Evolutionary conservation across 768 basidiomycete genomes (phyloP), one percentile per base, ranked within the genome.

Genomic region (Suillus tomentosus): DNA sequence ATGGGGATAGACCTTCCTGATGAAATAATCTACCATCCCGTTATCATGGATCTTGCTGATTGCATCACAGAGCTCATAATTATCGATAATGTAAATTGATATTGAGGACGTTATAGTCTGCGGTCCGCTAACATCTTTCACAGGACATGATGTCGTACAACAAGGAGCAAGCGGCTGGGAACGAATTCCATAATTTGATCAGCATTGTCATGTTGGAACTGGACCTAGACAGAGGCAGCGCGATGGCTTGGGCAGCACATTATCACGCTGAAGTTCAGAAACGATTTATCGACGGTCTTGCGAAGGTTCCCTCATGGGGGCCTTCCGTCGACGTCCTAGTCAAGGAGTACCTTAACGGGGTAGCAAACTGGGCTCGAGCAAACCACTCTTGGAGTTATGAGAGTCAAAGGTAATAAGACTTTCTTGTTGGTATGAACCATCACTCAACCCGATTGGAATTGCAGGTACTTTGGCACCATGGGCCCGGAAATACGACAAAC

Each of bases 131-230:
- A 19, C 40, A 15, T 19, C 14, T 11, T 45, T 24, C 17, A 31
- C 56, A 77, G 79, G 79, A 81, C 55, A 62, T 80, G n/a, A 71
- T 64, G 42, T 79, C 79, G 1, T 79, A 75, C 65, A 78, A 74
- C 62, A 66, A 69, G 22, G 79, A 80, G 63, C 74, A 77, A 62
- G 74, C 74, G 10, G 61, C 66, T 1, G 77, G 77, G 10, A 69
- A 76, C 43, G 74, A 64, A 13, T 13, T 47, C 14, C 74, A 78
- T 63, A 80, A 81, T 62, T 60, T 75, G 24, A 62, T 81, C 13
- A 77, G 74, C 4, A 66, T 74, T 13, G 65, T 75, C 45, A 80
- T 79, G 78, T 62, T 65, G 36, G 67, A 76, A 43, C 50, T 69
- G 1, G 56, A 64, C 9, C 56, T 74, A n/a, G 61, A 68, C 40